A percentile compares a stretch with the other conserved stretches of the same genome.
Conservation (phyloP, 2,329 filamentous ascomycete genomes). For the Venturia carpophila region DNA sequence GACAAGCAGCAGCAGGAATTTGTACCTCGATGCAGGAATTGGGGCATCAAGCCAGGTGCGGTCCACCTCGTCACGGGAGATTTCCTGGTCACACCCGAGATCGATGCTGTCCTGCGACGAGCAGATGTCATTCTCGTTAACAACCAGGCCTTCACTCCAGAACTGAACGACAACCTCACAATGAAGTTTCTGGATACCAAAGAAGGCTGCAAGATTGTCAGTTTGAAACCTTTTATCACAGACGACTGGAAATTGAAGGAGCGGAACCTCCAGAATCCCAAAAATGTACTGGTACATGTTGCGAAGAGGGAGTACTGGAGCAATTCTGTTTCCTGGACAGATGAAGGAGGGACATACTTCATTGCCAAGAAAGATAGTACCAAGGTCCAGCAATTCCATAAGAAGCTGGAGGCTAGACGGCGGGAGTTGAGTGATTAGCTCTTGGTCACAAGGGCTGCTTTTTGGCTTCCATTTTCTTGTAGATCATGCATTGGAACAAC, state of each 20-base stretch:
- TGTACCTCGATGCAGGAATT: slow-evolving; percentile 72
- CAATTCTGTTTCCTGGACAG: slow-evolving; percentile 80
- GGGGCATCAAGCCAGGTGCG: slow-evolving; percentile 74
- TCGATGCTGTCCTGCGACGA: slow-evolving; percentile 65
- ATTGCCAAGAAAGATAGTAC: slow-evolving; percentile 70
- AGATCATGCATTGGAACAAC: background rate
- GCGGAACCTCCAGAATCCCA: slow-evolving; percentile 70
- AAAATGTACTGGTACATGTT: slow-evolving; percentile 59
- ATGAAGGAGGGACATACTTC: slow-evolving; percentile 75
- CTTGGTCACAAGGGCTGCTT: background rate
- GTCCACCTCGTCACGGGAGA: slow-evolving; percentile 78
- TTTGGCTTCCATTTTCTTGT: background rate
- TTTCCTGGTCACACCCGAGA: slow-evolving; percentile 65
- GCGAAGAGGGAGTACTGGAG: slow-evolving; percentile 65
- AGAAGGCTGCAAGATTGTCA: slow-evolving; percentile 80
- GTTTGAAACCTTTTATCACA: slow-evolving; percentile 83
- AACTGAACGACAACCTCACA: slow-evolving; percentile 75
- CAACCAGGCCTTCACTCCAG: slow-evolving; percentile 89
- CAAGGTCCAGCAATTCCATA: slow-evolving; percentile 43
- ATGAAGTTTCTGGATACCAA: slow-evolving; percentile 92
- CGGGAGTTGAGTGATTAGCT: slow-evolving; percentile 4
- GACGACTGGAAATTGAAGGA: slow-evolving; percentile 66
- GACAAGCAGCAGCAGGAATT: slow-evolving; percentile 78
- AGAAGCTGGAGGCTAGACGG: slow-evolving; percentile 26
- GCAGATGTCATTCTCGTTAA: slow-evolving; percentile 97